Conservation (phyloP, 768 basidiomycete genomes). For the Suillus hirtellus region DNA sequence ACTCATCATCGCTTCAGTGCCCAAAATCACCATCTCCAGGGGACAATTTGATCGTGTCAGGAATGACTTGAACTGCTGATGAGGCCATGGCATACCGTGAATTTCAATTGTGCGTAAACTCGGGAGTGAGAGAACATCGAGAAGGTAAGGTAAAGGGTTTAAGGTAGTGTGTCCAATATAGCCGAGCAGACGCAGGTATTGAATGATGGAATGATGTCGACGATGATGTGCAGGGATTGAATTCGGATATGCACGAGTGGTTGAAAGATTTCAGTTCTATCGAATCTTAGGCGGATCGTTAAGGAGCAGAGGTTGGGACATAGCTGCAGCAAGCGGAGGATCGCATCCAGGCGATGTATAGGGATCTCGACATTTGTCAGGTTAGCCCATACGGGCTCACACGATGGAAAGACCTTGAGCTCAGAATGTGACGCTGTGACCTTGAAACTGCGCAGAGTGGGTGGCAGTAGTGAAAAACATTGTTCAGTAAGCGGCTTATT, state of each 20-base stretch:
- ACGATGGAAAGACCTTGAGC: not conserved
- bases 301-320: not conserved
- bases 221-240: conserved; percentile 14
- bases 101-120: conserved; percentile 14
- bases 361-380: conserved; percentile 20
- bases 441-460: not conserved
- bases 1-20: conserved; percentile 16
- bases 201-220: not conserved
- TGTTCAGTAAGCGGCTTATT: conserved; percentile 1
- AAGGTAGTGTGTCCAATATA: not conserved
- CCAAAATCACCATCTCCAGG: conserved; percentile 22
- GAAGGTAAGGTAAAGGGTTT: not conserved
- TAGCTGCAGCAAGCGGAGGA: conserved; percentile 6
- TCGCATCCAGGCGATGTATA: not conserved
- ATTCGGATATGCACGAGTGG: conserved; percentile 17
- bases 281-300: conserved; percentile 8
- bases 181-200: too few relatives aligned
- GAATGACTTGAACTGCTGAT: conserved; percentile 21
- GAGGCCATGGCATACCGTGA: conserved; percentile 18
- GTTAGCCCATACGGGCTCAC: conserved; percentile 21
- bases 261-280: not conserved
- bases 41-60: conserved; percentile 24
- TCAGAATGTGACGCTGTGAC: too few relatives aligned
- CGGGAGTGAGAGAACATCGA: conserved; percentile 21
- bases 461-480: conserved; percentile 10